Evolutionary conservation across 179 eudicot species (phyloP), one percentile per base, ranked within the genome.

Genomic region (Camellia oleifera): DNA sequence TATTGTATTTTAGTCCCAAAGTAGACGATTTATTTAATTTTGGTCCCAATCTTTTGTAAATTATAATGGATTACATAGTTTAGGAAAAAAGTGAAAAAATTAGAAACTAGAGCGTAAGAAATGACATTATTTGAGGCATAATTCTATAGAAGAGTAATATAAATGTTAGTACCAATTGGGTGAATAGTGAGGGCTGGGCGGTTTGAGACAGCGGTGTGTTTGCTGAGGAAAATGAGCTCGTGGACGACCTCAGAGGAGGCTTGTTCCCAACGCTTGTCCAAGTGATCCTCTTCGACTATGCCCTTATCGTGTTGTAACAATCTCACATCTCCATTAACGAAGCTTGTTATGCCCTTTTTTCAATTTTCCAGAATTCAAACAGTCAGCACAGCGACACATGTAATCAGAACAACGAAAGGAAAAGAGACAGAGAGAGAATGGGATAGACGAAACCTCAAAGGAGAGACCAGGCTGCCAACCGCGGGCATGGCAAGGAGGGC

Each of bases 261-360:
- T 10, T 88, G 82, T 81, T 91, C 91, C 98, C 98, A 94, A 23
- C 94, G 89, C 63, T 26, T 18, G 74, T 94, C 98, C 40, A 94
- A 84, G 87, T 89, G 79, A 80, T 94, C 94, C 76, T 91, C 97
- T 64, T 69, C 87, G 4, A 91, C 86, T 4, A 92, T 94, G 42
- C 91, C 81, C n/a, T 78, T 86, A 46, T 94, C 93, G 74, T 94
- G 98, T 78, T 94, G 89, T 80, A 92, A 82, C 57, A 91, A n/a
- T 69, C 98, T 88, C 73, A 92, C 89, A 8, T 85, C 90, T 68
- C 82, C 87, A 77, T 91, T 84, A 1, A 54, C 76, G 72, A 79
- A 91, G 79, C 97, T 92, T 78, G 83, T 85, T 62, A 92, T 86
- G 52, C 93, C 95, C 88, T 87, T 44, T 23, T 23, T 23, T 60